These are phyloP conservation scores for Catunica adiposa DNA, from an alignment of 2,329 filamentous ascomycete genomes.

Conservation along the genomic window DNA sequence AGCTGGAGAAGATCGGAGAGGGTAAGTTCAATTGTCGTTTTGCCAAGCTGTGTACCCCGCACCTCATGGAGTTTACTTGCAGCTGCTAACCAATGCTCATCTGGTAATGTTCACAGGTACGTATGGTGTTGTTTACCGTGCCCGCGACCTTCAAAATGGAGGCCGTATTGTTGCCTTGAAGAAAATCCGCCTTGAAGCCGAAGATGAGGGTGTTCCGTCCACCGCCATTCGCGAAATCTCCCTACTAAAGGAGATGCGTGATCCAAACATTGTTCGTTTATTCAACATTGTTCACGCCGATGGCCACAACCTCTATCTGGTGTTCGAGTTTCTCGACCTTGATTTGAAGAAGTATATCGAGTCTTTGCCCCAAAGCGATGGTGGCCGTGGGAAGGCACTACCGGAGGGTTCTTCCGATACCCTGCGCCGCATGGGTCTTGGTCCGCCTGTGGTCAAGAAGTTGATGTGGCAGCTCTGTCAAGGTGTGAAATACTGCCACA, in stretches of 20 bases:
- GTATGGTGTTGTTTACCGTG: slow-evolving; percentile 92
- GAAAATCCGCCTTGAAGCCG: slow-evolving; percentile 88
- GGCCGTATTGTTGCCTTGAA: slow-evolving; percentile 83
- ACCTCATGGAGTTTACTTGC: not conserved
- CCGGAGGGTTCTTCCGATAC: slow-evolving; percentile 56
- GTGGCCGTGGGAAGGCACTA: slow-evolving; percentile 68
- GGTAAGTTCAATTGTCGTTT: slow-evolving; percentile 34
- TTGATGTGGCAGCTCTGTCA: slow-evolving; percentile 82
- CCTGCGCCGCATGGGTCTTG: slow-evolving; percentile 52
- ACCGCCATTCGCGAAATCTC: slow-evolving; percentile 92
- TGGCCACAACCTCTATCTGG: slow-evolving; percentile 85
- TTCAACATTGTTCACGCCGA: slow-evolving; percentile 90
- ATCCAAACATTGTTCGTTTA: slow-evolving; percentile 75
- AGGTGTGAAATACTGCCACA: slow-evolving; percentile 76
- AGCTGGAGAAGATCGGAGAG: slow-evolving; percentile 92
- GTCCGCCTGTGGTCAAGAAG: slow-evolving; percentile 71
- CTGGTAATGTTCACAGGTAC: slow-evolving; percentile 42
- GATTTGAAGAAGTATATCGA: slow-evolving; percentile 97
- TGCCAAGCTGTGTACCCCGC: not conserved
- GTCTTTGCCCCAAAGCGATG: slow-evolving; percentile 65
- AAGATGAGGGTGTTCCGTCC: slow-evolving; percentile 84
- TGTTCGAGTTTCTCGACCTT: slow-evolving; percentile 80
- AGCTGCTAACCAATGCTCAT: slow-evolving; percentile 6
- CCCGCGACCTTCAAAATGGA: slow-evolving; percentile 63
- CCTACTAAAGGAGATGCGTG: slow-evolving; percentile 83